phyloP scores from a whole-genome alignment of 2,329 filamentous ascomycete genomes.

The Lizonia empirigonia region DNA sequence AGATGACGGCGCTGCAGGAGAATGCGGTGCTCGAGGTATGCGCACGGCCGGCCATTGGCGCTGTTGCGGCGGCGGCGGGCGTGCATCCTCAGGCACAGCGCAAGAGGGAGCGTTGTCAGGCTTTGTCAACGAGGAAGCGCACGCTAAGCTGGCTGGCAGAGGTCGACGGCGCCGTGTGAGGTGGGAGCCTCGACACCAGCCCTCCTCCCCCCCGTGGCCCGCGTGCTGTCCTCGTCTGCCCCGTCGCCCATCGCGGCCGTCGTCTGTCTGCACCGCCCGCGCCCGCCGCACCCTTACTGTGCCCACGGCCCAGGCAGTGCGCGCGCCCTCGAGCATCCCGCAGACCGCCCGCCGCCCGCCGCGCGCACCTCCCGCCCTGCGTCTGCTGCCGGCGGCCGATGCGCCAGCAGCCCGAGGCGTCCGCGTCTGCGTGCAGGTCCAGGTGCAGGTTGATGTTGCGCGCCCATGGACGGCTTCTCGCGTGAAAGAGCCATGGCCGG shows the following conservation, averaged over 20 bases:
- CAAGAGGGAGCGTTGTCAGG: conserved; percentile 21
- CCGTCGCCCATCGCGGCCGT: conserved; percentile 20
- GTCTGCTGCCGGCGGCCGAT: conserved; percentile 18
- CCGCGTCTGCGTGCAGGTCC: background rate
- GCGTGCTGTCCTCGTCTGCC: conserved; percentile 7
- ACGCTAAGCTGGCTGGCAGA: conserved; percentile 17
- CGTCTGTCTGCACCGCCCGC: background rate
- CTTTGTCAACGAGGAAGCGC: conserved; percentile 20
- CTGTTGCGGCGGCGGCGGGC: conserved; percentile 8
- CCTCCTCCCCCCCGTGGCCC: conserved; percentile 1
- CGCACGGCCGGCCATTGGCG: conserved; percentile 14
- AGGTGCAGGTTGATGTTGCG: conserved; percentile 7
- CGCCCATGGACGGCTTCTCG: conserved; percentile 39
- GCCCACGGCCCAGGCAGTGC: too few relatives aligned
- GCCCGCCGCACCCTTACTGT: conserved; percentile 19
- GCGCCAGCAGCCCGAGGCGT: background rate
- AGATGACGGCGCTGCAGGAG: conserved; percentile 13
- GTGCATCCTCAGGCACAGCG: conserved; percentile 21
- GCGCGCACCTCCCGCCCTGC: conserved; percentile 9
- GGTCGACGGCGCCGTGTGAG: conserved; percentile 28
- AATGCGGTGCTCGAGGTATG: conserved; percentile 6
- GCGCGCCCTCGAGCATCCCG: too few relatives aligned
- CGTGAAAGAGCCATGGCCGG: conserved; percentile 43
- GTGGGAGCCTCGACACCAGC: conserved; percentile 1
- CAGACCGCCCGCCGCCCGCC: too few relatives aligned